Percentiles rank a stretch among this genome's conserved stretches.
Evolutionary conservation across 2,329 filamentous ascomycete species (phyloP).

Genomic region (Penicillium sp.): DNA sequence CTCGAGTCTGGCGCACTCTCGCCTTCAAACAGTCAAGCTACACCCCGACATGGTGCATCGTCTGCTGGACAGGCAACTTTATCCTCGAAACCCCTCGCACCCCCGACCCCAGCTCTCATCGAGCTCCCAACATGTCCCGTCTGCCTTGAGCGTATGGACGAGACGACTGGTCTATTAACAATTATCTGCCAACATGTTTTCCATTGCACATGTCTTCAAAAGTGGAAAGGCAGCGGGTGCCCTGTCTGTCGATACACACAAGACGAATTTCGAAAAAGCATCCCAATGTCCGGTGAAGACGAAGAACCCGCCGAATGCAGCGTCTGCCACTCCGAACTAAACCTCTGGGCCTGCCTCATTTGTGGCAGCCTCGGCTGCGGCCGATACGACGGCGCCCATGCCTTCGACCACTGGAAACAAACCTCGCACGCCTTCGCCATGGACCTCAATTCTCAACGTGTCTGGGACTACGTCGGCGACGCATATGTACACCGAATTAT

Average conservation of each 20-base stretch:
- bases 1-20: constrained; percentile 65
- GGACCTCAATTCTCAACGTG: constrained; percentile 89
- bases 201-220: constrained; percentile 93
- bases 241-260: constrained; percentile 92
- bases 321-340: constrained; percentile 77
- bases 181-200: constrained; percentile 98
- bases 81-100: constrained; percentile 66
- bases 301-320: constrained; percentile 65
- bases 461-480: constrained; percentile 97
- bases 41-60: constrained; percentile 22
- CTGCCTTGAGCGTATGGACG: constrained; percentile 96
- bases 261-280: constrained; percentile 53
- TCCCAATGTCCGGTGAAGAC: constrained; percentile 62
- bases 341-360: constrained; percentile 94
- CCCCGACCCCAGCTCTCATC: constrained; percentile 80
- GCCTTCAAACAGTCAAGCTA: constrained; percentile 41
- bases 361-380: constrained; percentile 93
- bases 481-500: constrained; percentile 96
- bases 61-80: constrained; percentile 48
- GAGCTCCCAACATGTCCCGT: constrained; percentile 96
- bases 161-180: constrained; percentile 90
- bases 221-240: constrained; percentile 92
- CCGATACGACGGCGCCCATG: constrained; percentile 90
- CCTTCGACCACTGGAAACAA: constrained; percentile 89
- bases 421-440: constrained; percentile 90